Evolutionary conservation across 345 rosid genomes (phyloP).

Genomic region (Gynandropsis gynandra): DNA sequence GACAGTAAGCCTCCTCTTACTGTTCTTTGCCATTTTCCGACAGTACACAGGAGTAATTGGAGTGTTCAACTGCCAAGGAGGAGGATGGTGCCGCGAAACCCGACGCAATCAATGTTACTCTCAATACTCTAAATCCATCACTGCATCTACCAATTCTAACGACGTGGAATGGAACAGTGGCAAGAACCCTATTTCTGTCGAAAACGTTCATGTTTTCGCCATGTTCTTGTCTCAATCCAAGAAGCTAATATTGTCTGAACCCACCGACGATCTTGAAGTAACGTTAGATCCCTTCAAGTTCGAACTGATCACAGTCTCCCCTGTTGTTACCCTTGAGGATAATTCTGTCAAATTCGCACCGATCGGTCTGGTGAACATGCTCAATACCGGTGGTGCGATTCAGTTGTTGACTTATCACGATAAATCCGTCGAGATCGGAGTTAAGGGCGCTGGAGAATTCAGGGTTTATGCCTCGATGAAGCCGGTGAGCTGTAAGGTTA

Average conservation of each 20-base stretch:
- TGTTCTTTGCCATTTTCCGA: conserved; percentile 5
- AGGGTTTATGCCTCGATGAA: conserved; percentile 55
- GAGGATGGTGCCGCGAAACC: conserved; percentile 86
- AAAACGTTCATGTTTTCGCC: conserved; percentile 50
- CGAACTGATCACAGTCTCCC: conserved; percentile 78
- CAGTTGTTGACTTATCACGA: conserved; percentile 38
- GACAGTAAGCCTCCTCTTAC: neutral
- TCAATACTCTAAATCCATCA: conserved; percentile 42
- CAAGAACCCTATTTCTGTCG: conserved; percentile 52
- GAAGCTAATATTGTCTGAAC: conserved; percentile 54
- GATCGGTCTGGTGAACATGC: conserved; percentile 78
- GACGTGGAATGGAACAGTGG: conserved; percentile 88
- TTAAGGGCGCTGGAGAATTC: conserved; percentile 73
- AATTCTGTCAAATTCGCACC: conserved; percentile 64
- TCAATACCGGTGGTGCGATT: conserved; percentile 80
- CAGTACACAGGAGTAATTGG: conserved; percentile 85
- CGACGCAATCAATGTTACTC: conserved; percentile 73
- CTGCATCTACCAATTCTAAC: conserved; percentile 43
- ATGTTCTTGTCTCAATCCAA: conserved; percentile 64
- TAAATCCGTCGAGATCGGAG: conserved; percentile 36
- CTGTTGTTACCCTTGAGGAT: conserved; percentile 37
- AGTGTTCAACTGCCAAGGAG: conserved; percentile 96
- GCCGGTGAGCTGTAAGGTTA: conserved; percentile 55
- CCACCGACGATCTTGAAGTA: conserved; percentile 40
- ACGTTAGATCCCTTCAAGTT: conserved; percentile 70